Conservation (phyloP, 78 protist species). For the Dictyostelium brefeldianum region DNA sequence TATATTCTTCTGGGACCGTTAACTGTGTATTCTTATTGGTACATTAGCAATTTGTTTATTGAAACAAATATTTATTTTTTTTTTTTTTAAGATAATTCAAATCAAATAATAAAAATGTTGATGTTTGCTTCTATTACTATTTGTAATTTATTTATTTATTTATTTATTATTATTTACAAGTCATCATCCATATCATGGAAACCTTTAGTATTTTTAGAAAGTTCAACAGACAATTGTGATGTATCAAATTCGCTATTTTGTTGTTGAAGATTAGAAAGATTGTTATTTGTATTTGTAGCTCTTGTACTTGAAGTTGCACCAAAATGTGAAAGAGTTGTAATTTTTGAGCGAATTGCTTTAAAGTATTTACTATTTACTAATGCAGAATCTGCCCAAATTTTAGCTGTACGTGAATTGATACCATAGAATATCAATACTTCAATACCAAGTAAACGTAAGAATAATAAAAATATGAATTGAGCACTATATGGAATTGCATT, state of each 20-base stretch:
- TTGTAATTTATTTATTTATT: too few relatives aligned
- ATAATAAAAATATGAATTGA: conserved; percentile 52
- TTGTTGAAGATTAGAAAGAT: too few relatives aligned
- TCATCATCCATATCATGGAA: not conserved
- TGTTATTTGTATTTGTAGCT: not conserved
- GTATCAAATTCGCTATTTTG: too few relatives aligned
- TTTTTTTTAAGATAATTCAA: too few relatives aligned
- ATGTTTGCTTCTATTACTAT: too few relatives aligned
- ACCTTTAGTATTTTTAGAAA: not conserved
- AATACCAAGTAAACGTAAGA: conserved; percentile 49
- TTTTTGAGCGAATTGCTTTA: not conserved
- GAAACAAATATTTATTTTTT: too few relatives aligned
- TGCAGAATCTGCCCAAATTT: conserved; percentile 19
- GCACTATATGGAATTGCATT: conserved; percentile 33
- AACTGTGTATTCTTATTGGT: conserved; percentile 24
- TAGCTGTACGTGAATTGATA: conserved; percentile 19
- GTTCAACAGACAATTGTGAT: not conserved
- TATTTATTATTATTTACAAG: too few relatives aligned
- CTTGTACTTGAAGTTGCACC: conserved; percentile 12
- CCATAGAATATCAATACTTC: conserved; percentile 63
- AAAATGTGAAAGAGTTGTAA: not conserved
- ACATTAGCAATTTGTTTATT: conserved; percentile 31
- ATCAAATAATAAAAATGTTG: too few relatives aligned
- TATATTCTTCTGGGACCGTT: conserved; percentile 62
- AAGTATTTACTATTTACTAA: conserved; percentile 50